These are phyloP conservation scores for Amborella trichopoda DNA, from an alignment of 164 flowering plant species.

Conservation along the genomic window DNA sequence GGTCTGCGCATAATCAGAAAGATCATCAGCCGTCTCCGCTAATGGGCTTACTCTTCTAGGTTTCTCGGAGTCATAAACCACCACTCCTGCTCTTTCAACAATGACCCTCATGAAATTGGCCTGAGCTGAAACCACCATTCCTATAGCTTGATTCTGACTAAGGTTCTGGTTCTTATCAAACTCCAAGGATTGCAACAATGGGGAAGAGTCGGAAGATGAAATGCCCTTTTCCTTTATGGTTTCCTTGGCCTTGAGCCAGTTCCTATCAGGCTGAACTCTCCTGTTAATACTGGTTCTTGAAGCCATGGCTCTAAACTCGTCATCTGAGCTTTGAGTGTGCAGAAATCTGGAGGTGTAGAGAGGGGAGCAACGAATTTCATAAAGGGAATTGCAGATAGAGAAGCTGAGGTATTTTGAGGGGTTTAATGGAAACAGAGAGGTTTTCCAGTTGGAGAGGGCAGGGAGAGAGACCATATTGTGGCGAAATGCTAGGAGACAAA, in stretches of 20 bases:
- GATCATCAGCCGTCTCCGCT: no score
- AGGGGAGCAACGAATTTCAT: no score
- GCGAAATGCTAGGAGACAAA: no score
- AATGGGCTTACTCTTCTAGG: background rate
- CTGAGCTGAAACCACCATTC: conserved; percentile 70
- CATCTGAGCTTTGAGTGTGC: no score
- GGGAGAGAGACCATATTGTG: no score
- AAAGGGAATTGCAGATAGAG: no score
- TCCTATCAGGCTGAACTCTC: conserved; percentile 28
- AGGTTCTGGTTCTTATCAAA: conserved; percentile 29
- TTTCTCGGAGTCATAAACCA: background rate
- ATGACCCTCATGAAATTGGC: conserved; percentile 97
- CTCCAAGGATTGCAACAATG: conserved; percentile 17
- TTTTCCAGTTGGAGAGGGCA: no score
- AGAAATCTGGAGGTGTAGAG: no score
- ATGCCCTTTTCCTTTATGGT: conserved; percentile 17
- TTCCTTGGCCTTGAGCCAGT: conserved; percentile 48
- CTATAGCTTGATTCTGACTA: conserved; percentile 52
- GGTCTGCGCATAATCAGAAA: background rate
- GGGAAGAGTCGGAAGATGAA: conserved; percentile 37
- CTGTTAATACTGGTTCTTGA: conserved; percentile 19
- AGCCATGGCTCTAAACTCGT: no score
- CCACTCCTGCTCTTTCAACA: conserved; percentile 21
- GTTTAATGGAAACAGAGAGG: no score
- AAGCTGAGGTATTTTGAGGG: no score